A percentile compares a stretch with the other conserved stretches of the same genome.
phyloP scores from a whole-genome alignment of 495 filamentous ascomycete species.

The Wilcoxina mikolae region DNA sequence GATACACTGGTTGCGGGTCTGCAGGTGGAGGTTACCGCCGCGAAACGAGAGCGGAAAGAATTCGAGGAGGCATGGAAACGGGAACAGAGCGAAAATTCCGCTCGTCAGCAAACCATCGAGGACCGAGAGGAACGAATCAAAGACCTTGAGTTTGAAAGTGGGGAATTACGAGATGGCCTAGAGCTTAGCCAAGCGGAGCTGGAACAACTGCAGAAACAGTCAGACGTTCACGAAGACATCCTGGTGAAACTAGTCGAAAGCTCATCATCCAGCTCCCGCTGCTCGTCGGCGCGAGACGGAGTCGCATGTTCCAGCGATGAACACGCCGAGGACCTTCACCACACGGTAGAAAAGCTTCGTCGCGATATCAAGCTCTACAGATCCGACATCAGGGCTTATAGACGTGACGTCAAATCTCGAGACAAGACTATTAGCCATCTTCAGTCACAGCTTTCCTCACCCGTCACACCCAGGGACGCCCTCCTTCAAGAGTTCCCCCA shows the following conservation, averaged over 20 bases:
- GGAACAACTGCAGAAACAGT: background rate
- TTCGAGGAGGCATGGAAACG: conserved; percentile 17
- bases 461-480: background rate
- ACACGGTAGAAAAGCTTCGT: background rate
- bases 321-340: background rate
- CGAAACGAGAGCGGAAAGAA: conserved; percentile 15
- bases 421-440: conserved; percentile 19
- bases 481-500: background rate
- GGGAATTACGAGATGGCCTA: conserved; percentile 6
- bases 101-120: conserved; percentile 6
- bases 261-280: background rate
- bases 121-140: conserved; percentile 12
- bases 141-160: conserved; percentile 15
- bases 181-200: conserved; percentile 3
- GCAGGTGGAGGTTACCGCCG: conserved; percentile 14
- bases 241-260: background rate
- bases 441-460: background rate
- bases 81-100: conserved; percentile 12
- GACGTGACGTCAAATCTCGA: conserved; percentile 22
- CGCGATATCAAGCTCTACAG: conserved; percentile 24
- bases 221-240: background rate
- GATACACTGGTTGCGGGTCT: conserved; percentile 13
- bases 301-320: background rate
- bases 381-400: conserved; percentile 21
- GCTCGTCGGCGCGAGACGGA: background rate